These are phyloP conservation scores for Helianthus tuberosus DNA, from an alignment of 129 eudicot genomes.

Conservation along the genomic window DNA sequence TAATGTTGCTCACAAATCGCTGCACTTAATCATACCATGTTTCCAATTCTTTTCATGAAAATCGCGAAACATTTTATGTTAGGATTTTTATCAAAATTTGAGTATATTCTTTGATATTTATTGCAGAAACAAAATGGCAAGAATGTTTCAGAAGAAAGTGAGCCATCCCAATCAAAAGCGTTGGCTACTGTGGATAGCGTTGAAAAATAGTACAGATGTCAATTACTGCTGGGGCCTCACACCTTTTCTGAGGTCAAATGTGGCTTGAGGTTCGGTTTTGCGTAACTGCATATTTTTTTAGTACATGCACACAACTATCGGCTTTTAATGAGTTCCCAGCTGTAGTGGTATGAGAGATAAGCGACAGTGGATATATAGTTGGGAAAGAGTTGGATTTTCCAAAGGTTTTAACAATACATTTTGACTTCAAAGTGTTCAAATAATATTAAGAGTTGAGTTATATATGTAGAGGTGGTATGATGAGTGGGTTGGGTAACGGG, in stretches of 20 bases:
- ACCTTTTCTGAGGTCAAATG: neutral
- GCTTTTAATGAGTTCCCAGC: neutral
- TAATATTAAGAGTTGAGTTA: too few relatives aligned
- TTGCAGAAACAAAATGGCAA: conserved; percentile 27
- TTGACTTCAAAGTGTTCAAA: too few relatives aligned
- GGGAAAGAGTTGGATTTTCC: neutral
- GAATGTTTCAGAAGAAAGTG: conserved; percentile 6
- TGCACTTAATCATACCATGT: neutral
- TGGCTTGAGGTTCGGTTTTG: conserved; percentile 1
- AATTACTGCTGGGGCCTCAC: neutral
- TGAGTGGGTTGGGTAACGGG: too few relatives aligned
- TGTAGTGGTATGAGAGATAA: too few relatives aligned
- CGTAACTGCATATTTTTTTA: neutral
- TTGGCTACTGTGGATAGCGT: conserved; percentile 9
- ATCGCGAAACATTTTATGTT: neutral
- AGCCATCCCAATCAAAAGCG: conserved; percentile 5
- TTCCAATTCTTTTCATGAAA: neutral
- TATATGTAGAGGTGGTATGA: too few relatives aligned
- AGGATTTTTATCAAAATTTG: neutral
- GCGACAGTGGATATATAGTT: neutral
- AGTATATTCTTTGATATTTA: neutral
- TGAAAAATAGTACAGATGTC: conserved; percentile 4
- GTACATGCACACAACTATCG: neutral
- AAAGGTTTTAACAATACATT: neutral
- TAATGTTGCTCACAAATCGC: neutral